These are phyloP conservation scores for Jackrogersella multiformis DNA, from an alignment of 495 filamentous ascomycete genomes.

Conservation along the genomic window DNA sequence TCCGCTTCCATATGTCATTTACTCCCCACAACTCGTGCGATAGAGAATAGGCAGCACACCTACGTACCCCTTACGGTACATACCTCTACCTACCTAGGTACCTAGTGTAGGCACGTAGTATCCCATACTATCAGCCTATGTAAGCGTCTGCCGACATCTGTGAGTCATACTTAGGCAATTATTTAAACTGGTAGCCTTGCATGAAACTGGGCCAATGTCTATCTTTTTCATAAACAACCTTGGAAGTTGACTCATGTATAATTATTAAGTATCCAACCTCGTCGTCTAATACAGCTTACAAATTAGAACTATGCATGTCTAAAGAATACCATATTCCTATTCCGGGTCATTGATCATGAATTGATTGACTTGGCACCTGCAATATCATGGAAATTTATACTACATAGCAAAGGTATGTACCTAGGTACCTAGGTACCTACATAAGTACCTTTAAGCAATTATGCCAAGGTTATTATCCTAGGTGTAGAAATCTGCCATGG, in stretches of 20 bases:
- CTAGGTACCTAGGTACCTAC: no score
- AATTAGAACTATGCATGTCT: background rate
- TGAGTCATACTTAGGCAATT: conserved; percentile 15
- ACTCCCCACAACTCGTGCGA: no score
- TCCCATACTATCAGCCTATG: no score
- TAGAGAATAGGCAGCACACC: conserved; percentile 23
- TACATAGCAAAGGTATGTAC: no score
- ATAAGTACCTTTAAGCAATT: no score
- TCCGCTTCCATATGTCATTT: conserved; percentile 4
- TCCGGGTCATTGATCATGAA: no score
- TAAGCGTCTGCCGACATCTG: background rate
- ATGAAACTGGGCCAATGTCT: conserved; percentile 18
- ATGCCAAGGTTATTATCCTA: no score
- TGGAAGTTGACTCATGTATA: background rate
- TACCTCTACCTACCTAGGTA: conserved; percentile 1
- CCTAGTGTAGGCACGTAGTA: no score
- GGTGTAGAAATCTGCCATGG: no score
- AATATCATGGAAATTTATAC: conserved; percentile 4
- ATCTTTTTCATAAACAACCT: conserved; percentile 7
- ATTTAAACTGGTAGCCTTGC: conserved; percentile 24
- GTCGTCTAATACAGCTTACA: background rate
- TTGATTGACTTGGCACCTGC: no score
- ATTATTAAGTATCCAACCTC: no score
- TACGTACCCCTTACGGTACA: conserved; percentile 15
- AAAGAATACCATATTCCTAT: background rate